Evolutionary conservation across 2,329 filamentous ascomycete species (phyloP), one percentile per base, ranked within the genome.

Genomic region (Pyrenophora tritici-repentis): DNA sequence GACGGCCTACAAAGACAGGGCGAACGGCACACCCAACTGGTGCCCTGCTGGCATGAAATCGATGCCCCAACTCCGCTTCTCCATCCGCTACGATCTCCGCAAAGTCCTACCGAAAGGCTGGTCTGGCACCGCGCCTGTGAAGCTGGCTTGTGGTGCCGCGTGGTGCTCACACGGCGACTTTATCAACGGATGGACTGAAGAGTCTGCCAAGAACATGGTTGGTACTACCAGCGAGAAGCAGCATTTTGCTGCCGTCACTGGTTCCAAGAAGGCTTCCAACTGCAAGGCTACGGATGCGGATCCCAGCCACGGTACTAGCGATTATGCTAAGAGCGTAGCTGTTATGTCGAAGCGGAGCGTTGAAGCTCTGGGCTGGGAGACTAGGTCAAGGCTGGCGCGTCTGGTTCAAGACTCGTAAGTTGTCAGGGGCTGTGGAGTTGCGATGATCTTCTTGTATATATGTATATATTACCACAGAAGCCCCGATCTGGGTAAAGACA

Each of bases 21-120:
- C 59, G 20, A 61, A 65, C 40, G 56, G 61, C 2, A 66, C 66
- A 9, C 55, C 61, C 13, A 74, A 76, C 55, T 63, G 64, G 29
- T 80, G 78, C 54, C 78, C 78, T 1, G 52, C 58, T 9, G 74
- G 73, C 51, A 78, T 75, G 71, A 77, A 77, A 60, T 67, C 70
- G 4, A 79, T 80, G 69, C 76, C 77, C 3, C 76, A 77, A 58
- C 73, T 80, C 6, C 74, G 78, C 41, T 79, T 79, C 68, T 75
- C 72, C 36, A 75, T 79, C 52, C 75, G 78, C 34, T 80, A 78
- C 61, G 78, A 80, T 48, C 62, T 78, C 5, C 73, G 76, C 47
- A 74, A 73, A 38, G 66, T 64, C 1, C 59, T 80, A 3, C 75
- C 78, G 3, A 65, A 75, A 36, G 77, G 78, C 16, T 80, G 78